Base-by-base conservation (phyloP, 208 protist genomes). In the Acanthamoeba triangularis region DNA sequence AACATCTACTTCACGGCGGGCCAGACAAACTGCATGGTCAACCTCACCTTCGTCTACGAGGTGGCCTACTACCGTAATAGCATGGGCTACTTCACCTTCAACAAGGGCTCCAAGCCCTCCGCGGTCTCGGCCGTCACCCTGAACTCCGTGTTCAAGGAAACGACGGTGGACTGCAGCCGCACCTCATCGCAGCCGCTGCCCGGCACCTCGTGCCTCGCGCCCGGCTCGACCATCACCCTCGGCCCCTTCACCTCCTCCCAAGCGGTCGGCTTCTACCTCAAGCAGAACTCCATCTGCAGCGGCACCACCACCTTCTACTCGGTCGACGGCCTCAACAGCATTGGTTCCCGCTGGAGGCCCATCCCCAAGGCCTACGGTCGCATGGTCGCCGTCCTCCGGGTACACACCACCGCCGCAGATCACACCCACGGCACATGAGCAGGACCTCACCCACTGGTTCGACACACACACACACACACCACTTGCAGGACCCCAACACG, bases 21-120 rank as follows among this genome's bases (percentile, higher is more conserved):
- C 1, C 10, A 13, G 14, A 84, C 90, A 0, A 20, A 63, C 52
- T 94, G 90, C n/a, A 84, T 67, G 35, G 0, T 94, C 44, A 94
- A 94, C 69, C 23, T 94, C 37, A 65, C 90, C 13, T 94, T 94
- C 72, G 72, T 84, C n/a, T 94, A 94, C 54, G 90, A 94, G 52
- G 69, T 94, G 41, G 90, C 90, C 41, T 56, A 23, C 14, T 94
- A 85, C 72, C 65, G 90, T 47, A 85, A 84, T 67, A 7, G 41
- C 59, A 85, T 94, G 90, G 90, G 90, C 69, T 52, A 37, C 23
- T 85, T 94, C 44, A 35, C 14, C 10, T 94, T 85, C 90, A 82
- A 0, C 63, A 52, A 44, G 1, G 49, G 20, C 30, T 54, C 20
- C 67, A 63, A 30, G n/a, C 47, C 90, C 14, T 47, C 18, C 30